Conservation (phyloP, 139 green algal genomes). For the Chlamydomonas eustigma region DNA sequence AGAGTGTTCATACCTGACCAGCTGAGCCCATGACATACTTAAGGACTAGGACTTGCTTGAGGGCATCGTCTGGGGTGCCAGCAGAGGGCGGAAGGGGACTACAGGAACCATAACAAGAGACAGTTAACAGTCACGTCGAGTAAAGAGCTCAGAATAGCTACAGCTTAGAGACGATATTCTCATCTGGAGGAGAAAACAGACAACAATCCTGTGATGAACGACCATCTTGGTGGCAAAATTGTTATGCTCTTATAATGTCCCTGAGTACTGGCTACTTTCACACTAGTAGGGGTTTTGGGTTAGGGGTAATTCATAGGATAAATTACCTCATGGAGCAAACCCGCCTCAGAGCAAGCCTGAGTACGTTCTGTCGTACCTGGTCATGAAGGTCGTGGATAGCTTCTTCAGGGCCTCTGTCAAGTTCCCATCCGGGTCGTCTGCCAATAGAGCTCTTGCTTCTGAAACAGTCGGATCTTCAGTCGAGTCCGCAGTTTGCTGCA, state of each 20-base stretch:
- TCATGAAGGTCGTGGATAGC: not conserved
- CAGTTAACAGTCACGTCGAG: not conserved
- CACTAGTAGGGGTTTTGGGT: too few relatives aligned
- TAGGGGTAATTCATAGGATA: too few relatives aligned
- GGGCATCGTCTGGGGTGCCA: not conserved
- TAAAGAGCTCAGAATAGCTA: too few relatives aligned
- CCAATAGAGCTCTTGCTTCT: conserved; percentile 8
- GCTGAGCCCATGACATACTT: not conserved
- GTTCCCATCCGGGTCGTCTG: conserved; percentile 10
- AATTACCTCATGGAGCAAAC: too few relatives aligned
- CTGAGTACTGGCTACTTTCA: too few relatives aligned
- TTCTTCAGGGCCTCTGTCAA: not conserved
- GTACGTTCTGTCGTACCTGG: not conserved
- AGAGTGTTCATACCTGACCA: not conserved
- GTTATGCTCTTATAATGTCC: too few relatives aligned
- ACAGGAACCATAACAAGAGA: not conserved
- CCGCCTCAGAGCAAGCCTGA: too few relatives aligned
- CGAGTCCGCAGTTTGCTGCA: not conserved
- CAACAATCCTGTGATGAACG: too few relatives aligned
- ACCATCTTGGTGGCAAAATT: too few relatives aligned
- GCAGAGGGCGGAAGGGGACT: not conserved
- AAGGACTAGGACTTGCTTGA: not conserved
- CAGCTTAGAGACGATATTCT: too few relatives aligned
- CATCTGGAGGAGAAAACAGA: too few relatives aligned
- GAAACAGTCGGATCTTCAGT: not conserved